Base-by-base conservation (phyloP, 2,329 filamentous ascomycete genomes). In the Alternaria rosae region DNA sequence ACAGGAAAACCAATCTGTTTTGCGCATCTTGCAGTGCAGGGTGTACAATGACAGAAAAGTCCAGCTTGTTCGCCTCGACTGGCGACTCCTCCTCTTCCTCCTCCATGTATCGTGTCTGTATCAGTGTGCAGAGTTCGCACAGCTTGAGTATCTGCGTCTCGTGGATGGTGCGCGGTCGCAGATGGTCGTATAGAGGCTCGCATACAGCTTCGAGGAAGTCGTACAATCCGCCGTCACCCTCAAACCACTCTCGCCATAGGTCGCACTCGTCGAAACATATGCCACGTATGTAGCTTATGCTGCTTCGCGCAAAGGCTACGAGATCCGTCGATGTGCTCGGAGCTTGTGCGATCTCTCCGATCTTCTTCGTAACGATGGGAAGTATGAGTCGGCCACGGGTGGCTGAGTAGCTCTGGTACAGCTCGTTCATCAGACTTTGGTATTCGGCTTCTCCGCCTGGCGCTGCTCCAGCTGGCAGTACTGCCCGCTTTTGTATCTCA, bases 241-340 rank as follows among this genome's bases (percentile, higher is more conserved):
- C 85, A 63, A 90, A 89, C 88, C 87, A 89, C 73, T 89, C 86
- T 5, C 83, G 82, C 88, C 88, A 91, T 8, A 91, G 78, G 55
- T 89, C 88, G 72, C 88, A 89, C 73, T 91, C 89, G 66, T 91
- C 89, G 56, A 89, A 79, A 66, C 88, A 91, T 15, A 91, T 85
- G 5, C 87, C 87, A 54, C 88, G 86, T 57, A 89, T 84, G 68
- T 89, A 91, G 73, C 87, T 86, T 61, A 91, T 89, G 66, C 87
- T 87, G 48, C 85, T 85, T 53, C 88, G 84, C 15, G 89, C 87
- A 77, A 91, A 91, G 0, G 85, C 80, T 12, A 91, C 85, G n/a
- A 91, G 79, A 67, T 91, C 88, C 56, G 86, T 87, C 2, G 85
- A 86, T 12, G 86, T 86, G 67, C 85, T 88, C 1, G 87, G 86